These are phyloP conservation scores for Paecilomyces sp. DNA, from an alignment of 2,329 filamentous ascomycete species.

Conservation along the genomic window DNA sequence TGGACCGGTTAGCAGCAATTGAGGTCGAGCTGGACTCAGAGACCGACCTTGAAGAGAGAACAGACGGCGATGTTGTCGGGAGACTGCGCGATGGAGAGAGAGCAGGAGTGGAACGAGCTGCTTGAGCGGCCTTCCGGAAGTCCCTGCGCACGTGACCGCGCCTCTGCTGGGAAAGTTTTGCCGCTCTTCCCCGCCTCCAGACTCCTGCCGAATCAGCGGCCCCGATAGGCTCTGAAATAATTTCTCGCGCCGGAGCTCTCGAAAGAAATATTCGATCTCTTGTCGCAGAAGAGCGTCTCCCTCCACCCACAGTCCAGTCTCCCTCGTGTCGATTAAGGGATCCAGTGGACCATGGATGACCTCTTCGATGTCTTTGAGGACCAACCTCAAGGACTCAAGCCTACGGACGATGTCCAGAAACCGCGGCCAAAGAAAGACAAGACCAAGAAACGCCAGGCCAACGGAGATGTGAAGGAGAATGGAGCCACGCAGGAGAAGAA, in stretches of 20 bases:
- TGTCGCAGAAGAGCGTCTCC: not conserved
- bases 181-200: not conserved
- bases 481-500: conserved; percentile 23
- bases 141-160: conserved; percentile 5
- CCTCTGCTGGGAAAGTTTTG: not conserved
- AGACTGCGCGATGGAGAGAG: conserved; percentile 1
- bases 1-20: conserved; percentile 43
- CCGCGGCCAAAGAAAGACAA: conserved; percentile 47
- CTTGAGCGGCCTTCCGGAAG: conserved; percentile 4
- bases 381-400: conserved; percentile 42
- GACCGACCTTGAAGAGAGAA: conserved; percentile 22
- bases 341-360: conserved; percentile 56
- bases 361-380: conserved; percentile 79
- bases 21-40: conserved; percentile 3
- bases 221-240: conserved; percentile 20
- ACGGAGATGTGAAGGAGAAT: conserved; percentile 63
- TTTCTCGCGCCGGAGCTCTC: conserved; percentile 17
- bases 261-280: not conserved
- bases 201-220: conserved; percentile 5
- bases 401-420: conserved; percentile 23
- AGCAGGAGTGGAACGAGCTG: conserved; percentile 1
- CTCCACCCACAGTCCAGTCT: conserved; percentile 6
- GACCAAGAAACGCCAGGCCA: conserved; percentile 80
- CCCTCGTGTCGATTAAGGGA: conserved; percentile 7
- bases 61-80: not conserved